Evolutionary conservation across 2,329 filamentous ascomycete genomes (phyloP), one percentile per base, ranked within the genome.

Genomic region (Fusarium miscanthi): DNA sequence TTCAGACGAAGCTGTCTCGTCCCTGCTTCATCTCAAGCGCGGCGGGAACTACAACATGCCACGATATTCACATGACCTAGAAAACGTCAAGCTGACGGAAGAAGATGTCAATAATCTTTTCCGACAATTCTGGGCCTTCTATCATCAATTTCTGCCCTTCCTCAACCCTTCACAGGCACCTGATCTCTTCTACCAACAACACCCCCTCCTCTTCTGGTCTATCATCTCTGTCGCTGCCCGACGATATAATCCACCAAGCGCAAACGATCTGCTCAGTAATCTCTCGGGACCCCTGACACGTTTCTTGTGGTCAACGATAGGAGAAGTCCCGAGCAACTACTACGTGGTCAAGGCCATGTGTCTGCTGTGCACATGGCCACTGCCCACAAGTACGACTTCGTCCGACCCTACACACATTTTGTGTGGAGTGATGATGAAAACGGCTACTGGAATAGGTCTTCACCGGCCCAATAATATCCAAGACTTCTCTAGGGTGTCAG

Each of bases 361-460:
- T 77, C 82, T 96, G 63, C 82, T 95, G 45, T 95, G 93, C 80
- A 93, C 92, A 9, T 96, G 93, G 93, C 93, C 93, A 10, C 82
- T 95, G 41, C 93, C 93, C 2, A 94, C 91, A n/a, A 94, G 92
- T 81, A 93, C 91, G 9, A 94, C 92, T 3, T 91, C 92, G 10
- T 91, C 91, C 12, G 93, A 96, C 74, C 92, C 93, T 6, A 95
- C 93, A 3, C 94, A 95, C 78, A 94, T 94, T 79, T 84, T 95
- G 23, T 92, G 91, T 74, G 93, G 93, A 58, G 89, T 94, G 69
- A 94, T 95, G 92, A 94, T 95, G 89, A 94, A 95, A 82, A 90
- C 93, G 27, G 93, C 93, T 13, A 94, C 94, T 73, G 93, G 94
- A 73, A 94, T 95, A 74, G 93, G 93, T 25, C 85, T 96, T 59